Base-by-base conservation (phyloP, 495 filamentous ascomycete genomes). In the Aspergillus diversus region DNA sequence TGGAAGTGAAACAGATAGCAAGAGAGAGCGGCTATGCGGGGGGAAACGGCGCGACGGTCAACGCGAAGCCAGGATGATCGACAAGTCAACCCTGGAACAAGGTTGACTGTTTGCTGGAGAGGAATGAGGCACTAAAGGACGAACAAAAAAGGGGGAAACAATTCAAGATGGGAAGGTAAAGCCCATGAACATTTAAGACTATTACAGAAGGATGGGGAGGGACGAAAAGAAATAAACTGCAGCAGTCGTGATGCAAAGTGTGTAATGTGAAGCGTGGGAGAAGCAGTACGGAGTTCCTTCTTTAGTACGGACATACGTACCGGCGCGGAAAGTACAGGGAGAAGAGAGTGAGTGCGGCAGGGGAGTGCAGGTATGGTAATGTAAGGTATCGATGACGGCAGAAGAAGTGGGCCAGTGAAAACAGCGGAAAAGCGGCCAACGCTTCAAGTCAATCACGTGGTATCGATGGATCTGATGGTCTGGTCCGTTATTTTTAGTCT, bases 61-160 rank as follows among this genome's bases (percentile, higher is more conserved):
- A 76, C 75, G 77, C 74, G 74, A 70, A 67, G 61, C 63, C 72
- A 73, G 61, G 48, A 72, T 70, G 70, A 75, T 76, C 64, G 65
- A 71, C 71, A 64, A 66, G 62, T 68, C 69, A 69, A 74, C 66
- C 71, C 66, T 72, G 60, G 54, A 64, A 43, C 57, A 67, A 71
- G 71, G 67, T 64, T 64, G 74, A 68, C 62, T 60, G 42, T 43
- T 6, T 58, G 50, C 60, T 34, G 33, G 48, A 32, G 63, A 56
- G 55, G 54, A 54, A 46, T 34, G 31, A 60, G 35, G 54, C 52
- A 42, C 55, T 12, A 51, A 21, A 59, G 31, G n/a, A 52, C 35
- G n/a, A 57, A 54, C 12, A 33, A 49, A 56, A 48, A 42, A 32
- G 49, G 42, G 21, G 51, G 46, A 46, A 52, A 59, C 32, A 35